Percentiles rank a stretch among this genome's conserved stretches.
Conservation (phyloP, 495 filamentous ascomycete genomes). For the Penicillium simplicissimum region DNA sequence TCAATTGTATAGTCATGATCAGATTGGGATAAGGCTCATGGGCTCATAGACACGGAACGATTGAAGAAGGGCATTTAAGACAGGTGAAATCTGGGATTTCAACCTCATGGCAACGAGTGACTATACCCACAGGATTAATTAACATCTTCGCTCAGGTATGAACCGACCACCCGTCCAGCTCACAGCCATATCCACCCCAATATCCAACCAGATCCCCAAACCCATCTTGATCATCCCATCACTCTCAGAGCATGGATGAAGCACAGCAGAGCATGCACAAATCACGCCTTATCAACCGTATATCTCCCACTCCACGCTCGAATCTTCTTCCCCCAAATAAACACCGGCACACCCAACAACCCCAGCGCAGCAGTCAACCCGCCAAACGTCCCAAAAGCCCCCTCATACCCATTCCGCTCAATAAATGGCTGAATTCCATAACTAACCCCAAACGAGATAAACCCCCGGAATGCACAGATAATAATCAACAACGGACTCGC, state of each 20-base stretch:
- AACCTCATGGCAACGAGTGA: no score
- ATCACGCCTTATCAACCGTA: background rate
- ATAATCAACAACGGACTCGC: conserved; percentile 40
- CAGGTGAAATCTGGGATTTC: no score
- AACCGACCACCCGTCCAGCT: no score
- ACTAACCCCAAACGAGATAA: conserved; percentile 39
- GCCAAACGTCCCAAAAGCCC: conserved; percentile 30
- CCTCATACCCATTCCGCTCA: conserved; percentile 31
- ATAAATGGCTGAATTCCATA: conserved; percentile 33
- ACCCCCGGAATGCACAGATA: conserved; percentile 43
- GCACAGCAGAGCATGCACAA: background rate
- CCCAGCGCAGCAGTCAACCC: conserved; percentile 29
- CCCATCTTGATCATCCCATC: no score
- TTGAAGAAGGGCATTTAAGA: no score
- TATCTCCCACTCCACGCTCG: conserved; percentile 23
- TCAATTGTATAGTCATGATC: no score
- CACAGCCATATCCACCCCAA: no score
- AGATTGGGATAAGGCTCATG: no score
- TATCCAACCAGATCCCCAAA: no score
- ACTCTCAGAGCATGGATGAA: background rate
- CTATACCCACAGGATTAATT: no score
- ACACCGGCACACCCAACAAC: conserved; percentile 29
- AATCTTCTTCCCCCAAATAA: conserved; percentile 34
- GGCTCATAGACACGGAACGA: no score
- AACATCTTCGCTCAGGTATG: no score